Percentiles rank a stretch among this genome's conserved stretches.
Evolutionary conservation across 352 stramenopile species (phyloP).

Genomic region (Pilasporangium apinafurcum): DNA sequence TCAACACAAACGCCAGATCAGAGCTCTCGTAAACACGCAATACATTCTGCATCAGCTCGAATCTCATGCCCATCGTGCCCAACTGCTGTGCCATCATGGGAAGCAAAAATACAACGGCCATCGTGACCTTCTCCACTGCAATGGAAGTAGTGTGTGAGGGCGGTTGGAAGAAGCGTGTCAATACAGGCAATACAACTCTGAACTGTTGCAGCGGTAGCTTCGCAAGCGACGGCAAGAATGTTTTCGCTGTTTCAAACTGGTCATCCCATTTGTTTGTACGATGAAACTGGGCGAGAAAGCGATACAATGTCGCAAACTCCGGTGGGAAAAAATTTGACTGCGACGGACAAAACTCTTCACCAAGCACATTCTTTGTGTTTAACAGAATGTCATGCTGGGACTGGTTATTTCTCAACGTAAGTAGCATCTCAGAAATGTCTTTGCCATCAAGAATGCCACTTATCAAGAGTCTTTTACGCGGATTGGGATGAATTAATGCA

Average conservation of each 20-base stretch:
- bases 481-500: conserved; percentile 41
- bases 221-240: conserved; percentile 25
- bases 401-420: conserved; percentile 1
- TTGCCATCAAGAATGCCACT: conserved; percentile 21
- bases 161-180: conserved; percentile 48
- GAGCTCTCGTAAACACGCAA: conserved; percentile 54
- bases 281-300: conserved; percentile 39
- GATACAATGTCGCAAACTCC: conserved; percentile 36
- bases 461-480: conserved; percentile 23
- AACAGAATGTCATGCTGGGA: conserved; percentile 4
- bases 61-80: conserved; percentile 15
- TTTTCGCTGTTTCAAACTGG: conserved; percentile 21
- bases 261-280: conserved; percentile 26
- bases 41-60: conserved; percentile 35
- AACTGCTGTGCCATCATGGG: conserved; percentile 32
- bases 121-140: conserved; percentile 29
- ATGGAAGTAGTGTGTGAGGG: conserved; percentile 29
- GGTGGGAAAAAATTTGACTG: conserved; percentile 33
- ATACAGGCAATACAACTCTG: conserved; percentile 36
- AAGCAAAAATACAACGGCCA: conserved; percentile 60
- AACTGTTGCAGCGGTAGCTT: conserved; percentile 39
- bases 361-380: conserved; percentile 8
- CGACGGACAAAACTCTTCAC: conserved; percentile 11
- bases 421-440: conserved; percentile 12
- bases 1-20: conserved; percentile 24